Percentiles rank a stretch among this genome's conserved stretches.
Evolutionary conservation across 75 land plant species (phyloP).

Genomic region (Pinus taeda): DNA sequence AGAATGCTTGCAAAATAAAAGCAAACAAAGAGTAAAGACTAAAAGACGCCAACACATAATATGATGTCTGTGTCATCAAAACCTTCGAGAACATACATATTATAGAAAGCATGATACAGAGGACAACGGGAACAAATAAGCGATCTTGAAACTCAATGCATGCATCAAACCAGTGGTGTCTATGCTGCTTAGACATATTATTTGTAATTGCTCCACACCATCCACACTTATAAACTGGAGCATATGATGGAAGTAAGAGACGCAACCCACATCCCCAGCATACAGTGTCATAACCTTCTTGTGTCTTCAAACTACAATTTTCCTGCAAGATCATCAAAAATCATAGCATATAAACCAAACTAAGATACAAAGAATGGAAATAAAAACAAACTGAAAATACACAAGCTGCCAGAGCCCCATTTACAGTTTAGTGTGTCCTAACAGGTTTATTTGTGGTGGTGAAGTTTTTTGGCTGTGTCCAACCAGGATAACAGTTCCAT

Average conservation of each 20-base stretch:
- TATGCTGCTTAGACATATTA: constrained; percentile 28
- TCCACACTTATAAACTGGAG: constrained; percentile 89
- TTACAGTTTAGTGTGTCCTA: too few species aligned
- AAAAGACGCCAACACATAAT: background rate
- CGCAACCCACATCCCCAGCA: constrained; percentile 97
- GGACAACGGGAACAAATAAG: constrained; percentile 45
- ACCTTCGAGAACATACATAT: constrained; percentile 37
- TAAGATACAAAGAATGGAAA: too few species aligned
- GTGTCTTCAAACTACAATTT: constrained; percentile 25
- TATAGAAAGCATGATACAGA: constrained; percentile 51
- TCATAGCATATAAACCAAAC: too few species aligned
- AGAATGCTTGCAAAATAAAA: background rate
- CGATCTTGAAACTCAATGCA: constrained; percentile 58
- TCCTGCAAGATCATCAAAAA: constrained; percentile 20
- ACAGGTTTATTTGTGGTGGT: too few species aligned
- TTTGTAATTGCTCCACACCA: constrained; percentile 98
- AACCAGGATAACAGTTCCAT: too few species aligned
- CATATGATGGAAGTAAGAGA: constrained; percentile 47
- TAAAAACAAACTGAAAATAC: too few species aligned
- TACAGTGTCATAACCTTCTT: constrained; percentile 40
- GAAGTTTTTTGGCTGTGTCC: too few species aligned
- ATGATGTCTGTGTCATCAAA: background rate
- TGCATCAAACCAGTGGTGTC: constrained; percentile 15
- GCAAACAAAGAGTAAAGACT: background rate
- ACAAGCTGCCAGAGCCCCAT: too few species aligned